Conservation (phyloP, 768 basidiomycete species). For the Rhizopogon sp. region DNA sequence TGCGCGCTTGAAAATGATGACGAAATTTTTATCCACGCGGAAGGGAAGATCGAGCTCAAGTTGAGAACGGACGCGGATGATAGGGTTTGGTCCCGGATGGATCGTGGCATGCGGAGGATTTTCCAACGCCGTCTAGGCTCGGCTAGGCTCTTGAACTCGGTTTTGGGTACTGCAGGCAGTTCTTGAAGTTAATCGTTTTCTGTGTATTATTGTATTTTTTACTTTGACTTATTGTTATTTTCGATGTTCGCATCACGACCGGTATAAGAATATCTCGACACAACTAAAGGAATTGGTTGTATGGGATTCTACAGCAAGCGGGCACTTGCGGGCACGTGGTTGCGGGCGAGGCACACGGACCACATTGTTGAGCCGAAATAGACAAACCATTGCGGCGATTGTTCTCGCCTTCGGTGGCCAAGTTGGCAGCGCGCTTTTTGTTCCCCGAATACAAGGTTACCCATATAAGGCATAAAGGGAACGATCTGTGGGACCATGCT, state of each 20-base stretch:
- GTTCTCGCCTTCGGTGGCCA: slow-evolving; percentile 1
- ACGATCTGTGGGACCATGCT: not conserved
- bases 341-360: not conserved
- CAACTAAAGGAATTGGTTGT: not conserved
- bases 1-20: slow-evolving; percentile 20
- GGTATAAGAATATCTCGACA: not conserved
- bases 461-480: slow-evolving; percentile 25
- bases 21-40: slow-evolving; percentile 23
- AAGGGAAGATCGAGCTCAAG: slow-evolving; percentile 18
- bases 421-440: slow-evolving; percentile 16
- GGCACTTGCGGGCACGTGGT: not conserved
- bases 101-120: slow-evolving; percentile 25
- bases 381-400: not conserved
- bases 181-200: not conserved
- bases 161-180: not conserved
- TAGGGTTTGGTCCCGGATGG: slow-evolving; percentile 17
- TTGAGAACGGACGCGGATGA: slow-evolving; percentile 12
- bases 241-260: not conserved
- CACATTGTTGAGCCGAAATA: slow-evolving; percentile 3
- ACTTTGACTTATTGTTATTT: not conserved
- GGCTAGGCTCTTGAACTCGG: not conserved
- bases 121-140: slow-evolving; percentile 5
- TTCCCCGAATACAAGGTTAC: slow-evolving; percentile 23
- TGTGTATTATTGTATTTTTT: not conserved
- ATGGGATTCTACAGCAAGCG: too few relatives aligned